Conservation (phyloP, 768 basidiomycete genomes). For the Dioszegia crocea region DNA sequence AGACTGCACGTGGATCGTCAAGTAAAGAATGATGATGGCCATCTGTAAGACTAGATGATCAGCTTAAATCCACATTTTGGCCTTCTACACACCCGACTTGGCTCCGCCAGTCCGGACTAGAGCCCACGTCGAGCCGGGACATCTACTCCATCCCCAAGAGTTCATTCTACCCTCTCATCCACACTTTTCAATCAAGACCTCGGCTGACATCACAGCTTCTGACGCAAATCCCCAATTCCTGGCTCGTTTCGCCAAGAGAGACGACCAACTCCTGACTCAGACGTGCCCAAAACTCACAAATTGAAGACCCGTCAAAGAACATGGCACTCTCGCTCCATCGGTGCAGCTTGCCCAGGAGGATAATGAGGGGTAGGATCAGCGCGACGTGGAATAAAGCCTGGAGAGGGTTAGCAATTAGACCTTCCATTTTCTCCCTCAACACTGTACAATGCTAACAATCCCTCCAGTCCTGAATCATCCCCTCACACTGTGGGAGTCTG, state of each 20-base stretch:
- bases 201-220: no score
- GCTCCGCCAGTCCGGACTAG: no score
- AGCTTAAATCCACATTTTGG: not conserved
- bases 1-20: slow-evolving; percentile 73
- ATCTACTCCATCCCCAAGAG: no score
- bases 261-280: no score
- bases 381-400: slow-evolving; percentile 84
- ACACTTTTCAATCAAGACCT: no score
- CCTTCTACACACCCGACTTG: no score
- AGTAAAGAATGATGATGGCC: slow-evolving; percentile 72
- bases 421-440: not conserved
- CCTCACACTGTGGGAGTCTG: no score
- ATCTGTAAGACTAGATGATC: slow-evolving; percentile 62
- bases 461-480: no score
- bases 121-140: no score
- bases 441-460: not conserved
- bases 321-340: slow-evolving; percentile 88
- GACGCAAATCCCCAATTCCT: no score
- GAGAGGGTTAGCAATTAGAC: not conserved
- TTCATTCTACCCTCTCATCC: no score
- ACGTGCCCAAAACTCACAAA: slow-evolving; percentile 50
- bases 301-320: slow-evolving; percentile 93
- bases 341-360: slow-evolving; percentile 72
- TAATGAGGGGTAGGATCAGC: slow-evolving; percentile 70
- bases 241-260: no score